A percentile compares a stretch with the other conserved stretches of the same genome.
phyloP scores from a whole-genome alignment of 192 early-diverging fungal species.

The Gonapodya sp. region DNA sequence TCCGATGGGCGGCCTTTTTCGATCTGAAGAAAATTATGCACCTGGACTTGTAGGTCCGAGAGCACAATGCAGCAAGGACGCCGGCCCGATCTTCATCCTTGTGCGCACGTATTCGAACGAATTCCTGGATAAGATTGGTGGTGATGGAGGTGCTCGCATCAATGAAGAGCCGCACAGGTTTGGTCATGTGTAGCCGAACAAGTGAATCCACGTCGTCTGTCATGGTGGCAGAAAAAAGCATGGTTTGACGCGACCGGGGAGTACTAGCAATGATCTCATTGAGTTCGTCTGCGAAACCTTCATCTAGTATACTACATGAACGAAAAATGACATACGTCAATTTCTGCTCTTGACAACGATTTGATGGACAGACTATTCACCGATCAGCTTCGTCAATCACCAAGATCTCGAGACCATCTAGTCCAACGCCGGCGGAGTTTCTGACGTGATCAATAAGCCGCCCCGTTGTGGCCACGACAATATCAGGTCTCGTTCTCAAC shows the following conservation, averaged over 20 bases:
- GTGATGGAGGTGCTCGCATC: conserved; percentile 73
- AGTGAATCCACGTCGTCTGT: conserved; percentile 75
- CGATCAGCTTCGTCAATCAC: conserved; percentile 99
- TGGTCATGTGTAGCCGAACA: conserved; percentile 80
- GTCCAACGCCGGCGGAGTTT: conserved; percentile 78
- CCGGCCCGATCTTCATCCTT: conserved; percentile 80
- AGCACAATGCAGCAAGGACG: conserved; percentile 75
- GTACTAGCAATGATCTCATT: conserved; percentile 86
- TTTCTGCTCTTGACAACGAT: not conserved
- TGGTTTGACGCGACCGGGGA: conserved; percentile 84
- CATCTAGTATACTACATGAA: conserved; percentile 74
- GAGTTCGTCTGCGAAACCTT: conserved; percentile 93
- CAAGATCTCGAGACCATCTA: conserved; percentile 88
- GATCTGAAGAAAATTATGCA: conserved; percentile 90
- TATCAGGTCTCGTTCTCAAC: conserved; percentile 73
- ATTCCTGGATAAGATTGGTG: conserved; percentile 78
- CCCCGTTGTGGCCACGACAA: conserved; percentile 96
- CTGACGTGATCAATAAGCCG: conserved; percentile 95
- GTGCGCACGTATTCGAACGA: conserved; percentile 81
- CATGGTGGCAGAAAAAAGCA: conserved; percentile 99
- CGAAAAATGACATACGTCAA: not conserved
- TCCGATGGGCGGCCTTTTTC: conserved; percentile 93
- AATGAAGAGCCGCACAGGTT: conserved; percentile 83
- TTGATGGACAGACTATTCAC: conserved; percentile 17
- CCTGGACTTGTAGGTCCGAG: conserved; percentile 63